Conservation (phyloP, 2,329 filamentous ascomycete species). For the Thermomyces lanuginosus region DNA sequence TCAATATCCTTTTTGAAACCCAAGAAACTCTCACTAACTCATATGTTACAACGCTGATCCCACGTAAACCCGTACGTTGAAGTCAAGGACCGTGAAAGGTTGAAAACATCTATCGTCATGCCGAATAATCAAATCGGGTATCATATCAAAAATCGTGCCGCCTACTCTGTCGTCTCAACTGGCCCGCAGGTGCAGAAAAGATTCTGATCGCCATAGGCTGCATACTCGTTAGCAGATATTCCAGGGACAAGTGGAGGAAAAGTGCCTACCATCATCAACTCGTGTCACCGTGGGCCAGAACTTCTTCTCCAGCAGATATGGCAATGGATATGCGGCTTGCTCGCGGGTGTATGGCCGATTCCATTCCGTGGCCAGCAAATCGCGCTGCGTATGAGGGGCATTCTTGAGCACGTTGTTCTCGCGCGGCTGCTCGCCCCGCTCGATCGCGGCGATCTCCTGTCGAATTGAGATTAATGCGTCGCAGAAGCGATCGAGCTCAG, state of each 20-base stretch:
- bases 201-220: constrained; percentile 79
- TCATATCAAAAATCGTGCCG: constrained; percentile 24
- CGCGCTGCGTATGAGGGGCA: constrained; percentile 69
- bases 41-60: no score
- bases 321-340: constrained; percentile 71
- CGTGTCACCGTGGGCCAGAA: constrained; percentile 86
- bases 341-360: constrained; percentile 64
- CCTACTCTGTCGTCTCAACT: no score
- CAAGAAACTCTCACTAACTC: no score
- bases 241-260: constrained; percentile 1
- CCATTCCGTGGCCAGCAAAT: constrained; percentile 65
- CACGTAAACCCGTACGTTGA: constrained; percentile 1
- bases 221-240: constrained; percentile 11
- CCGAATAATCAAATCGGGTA: constrained; percentile 19
- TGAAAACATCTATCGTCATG: no score
- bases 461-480: constrained; percentile 79
- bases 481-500: constrained; percentile 84
- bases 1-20: no score
- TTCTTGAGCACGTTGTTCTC: constrained; percentile 77
- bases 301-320: constrained; percentile 82
- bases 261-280: constrained; percentile 70
- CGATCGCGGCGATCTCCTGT: constrained; percentile 65
- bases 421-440: constrained; percentile 58
- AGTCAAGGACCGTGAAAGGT: no score
- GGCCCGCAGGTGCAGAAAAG: constrained; percentile 90